Evolutionary conservation across 176 grass and related monocot species (phyloP).

Genomic region (Thinopyrum elongatum): DNA sequence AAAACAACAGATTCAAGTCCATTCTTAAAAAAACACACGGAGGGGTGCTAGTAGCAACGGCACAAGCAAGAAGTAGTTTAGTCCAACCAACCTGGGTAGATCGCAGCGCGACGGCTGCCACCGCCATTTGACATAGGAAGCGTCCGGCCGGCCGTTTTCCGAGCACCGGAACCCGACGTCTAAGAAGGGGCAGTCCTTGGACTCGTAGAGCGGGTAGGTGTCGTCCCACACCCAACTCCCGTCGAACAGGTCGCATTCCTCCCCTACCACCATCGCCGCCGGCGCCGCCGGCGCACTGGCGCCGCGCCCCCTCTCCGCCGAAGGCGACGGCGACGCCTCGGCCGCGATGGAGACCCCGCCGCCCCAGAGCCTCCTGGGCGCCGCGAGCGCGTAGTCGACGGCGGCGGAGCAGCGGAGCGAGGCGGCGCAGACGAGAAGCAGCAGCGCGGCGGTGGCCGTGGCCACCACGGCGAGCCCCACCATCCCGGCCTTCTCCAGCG

Average conservation of each 20-base stretch:
- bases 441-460: constrained; percentile 4
- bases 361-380: constrained; percentile 26
- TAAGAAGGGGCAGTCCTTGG: constrained; percentile 70
- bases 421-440: constrained; percentile 30
- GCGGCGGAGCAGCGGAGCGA: constrained; percentile 29
- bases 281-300: not conserved
- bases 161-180: constrained; percentile 84
- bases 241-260: constrained; percentile 77
- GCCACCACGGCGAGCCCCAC: not conserved
- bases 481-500: constrained; percentile 30
- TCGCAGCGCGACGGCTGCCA: constrained; percentile 79
- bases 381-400: constrained; percentile 14
- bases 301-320: not conserved
- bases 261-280: not conserved
- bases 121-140: constrained; percentile 70
- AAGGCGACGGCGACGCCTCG: not conserved
- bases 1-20: not conserved
- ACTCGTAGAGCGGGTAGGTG: constrained; percentile 72
- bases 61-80: not conserved
- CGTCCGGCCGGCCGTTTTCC: constrained; percentile 74
- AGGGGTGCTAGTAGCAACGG: not conserved
- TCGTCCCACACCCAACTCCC: constrained; percentile 83
- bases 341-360: constrained; percentile 45
- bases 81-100: constrained; percentile 59
- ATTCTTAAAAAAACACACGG: not conserved